Base-by-base conservation (phyloP, 768 basidiomycete genomes). In the Asterophora parasitica region DNA sequence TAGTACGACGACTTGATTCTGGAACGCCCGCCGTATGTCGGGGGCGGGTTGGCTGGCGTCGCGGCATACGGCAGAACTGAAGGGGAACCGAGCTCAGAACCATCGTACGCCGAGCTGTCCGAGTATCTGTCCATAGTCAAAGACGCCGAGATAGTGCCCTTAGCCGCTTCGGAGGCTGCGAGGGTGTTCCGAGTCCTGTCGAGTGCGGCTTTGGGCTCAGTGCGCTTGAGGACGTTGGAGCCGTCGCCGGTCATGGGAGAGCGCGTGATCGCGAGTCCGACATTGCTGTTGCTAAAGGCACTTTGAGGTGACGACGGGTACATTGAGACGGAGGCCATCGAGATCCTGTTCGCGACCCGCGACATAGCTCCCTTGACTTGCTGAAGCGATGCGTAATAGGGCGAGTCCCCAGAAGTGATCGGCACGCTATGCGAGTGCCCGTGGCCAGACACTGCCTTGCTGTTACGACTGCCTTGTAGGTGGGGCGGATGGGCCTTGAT, bases 1-100 rank as follows among this genome's bases (percentile, higher is more conserved):
- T 78, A 81, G 57, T 88, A 84, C 5, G 83, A 75, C 7, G 84
- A 85, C 61, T 85, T 83, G 54, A 87, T 81, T 30, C 77, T 77
- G 39, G 76, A 77, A 31, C 85, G 79, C 32, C 85, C 81, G 47
- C 76, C 78, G 16, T 50, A 47, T 10, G 51, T 59, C 12, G 54
- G 44, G 35, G 57, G 52, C 40, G 57, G 66, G 28, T 48, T 52
- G 42, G 61, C 62, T 35, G 58, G 62, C 5, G 55, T 56, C 49
- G 35, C 53, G 38, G 46, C 60, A 53, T 30, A 63, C 46, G 38
- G 56, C 52, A 44, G 61, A 64, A 51, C 58, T 48, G 46, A 65
- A 61, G 80, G 78, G 7, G 80, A 79, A 3, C 61, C 56, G 23
- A 73, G 59, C 46, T 80, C 79, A 32, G 75, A 72, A 31, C 76